These are phyloP conservation scores for Lathyrus aphaca DNA, from an alignment of 306 rosid genomes.

Conservation along the genomic window DNA sequence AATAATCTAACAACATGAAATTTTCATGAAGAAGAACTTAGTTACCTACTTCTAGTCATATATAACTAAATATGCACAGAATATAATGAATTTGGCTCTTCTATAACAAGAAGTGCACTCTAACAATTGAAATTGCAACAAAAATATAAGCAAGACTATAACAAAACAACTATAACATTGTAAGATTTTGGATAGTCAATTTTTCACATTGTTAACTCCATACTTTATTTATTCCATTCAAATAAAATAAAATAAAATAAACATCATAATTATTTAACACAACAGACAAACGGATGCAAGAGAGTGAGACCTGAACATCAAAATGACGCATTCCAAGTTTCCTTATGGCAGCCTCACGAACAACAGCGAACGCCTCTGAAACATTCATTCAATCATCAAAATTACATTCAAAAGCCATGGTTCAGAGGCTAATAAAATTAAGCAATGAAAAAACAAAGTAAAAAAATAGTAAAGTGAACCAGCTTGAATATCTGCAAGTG, in stretches of 20 bases:
- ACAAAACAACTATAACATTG: background rate
- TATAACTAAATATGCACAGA: slow-evolving; percentile 1
- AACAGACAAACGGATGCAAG: slow-evolving; percentile 8
- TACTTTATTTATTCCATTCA: no score
- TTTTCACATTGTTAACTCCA: background rate
- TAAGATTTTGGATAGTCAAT: background rate
- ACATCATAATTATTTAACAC: background rate
- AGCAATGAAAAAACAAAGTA: background rate
- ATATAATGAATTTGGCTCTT: background rate
- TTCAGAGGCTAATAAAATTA: background rate
- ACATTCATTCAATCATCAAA: slow-evolving; percentile 25
- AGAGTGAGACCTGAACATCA: slow-evolving; percentile 78
- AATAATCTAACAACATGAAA: slow-evolving; percentile 62
- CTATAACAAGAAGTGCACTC: background rate
- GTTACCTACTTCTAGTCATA: background rate
- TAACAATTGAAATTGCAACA: background rate
- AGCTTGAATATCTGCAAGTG: slow-evolving; percentile 89
- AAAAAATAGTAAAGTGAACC: slow-evolving; percentile 44
- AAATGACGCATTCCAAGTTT: slow-evolving; percentile 98
- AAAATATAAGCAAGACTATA: background rate
- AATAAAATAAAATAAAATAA: no score
- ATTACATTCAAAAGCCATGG: slow-evolving; percentile 14
- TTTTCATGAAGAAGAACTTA: slow-evolving; percentile 30
- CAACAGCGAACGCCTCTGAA: slow-evolving; percentile 94
- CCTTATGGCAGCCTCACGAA: slow-evolving; percentile 94